These are phyloP conservation scores for Nicotiana benthamiana DNA, from an alignment of 257 asterid species.

Conservation along the genomic window DNA sequence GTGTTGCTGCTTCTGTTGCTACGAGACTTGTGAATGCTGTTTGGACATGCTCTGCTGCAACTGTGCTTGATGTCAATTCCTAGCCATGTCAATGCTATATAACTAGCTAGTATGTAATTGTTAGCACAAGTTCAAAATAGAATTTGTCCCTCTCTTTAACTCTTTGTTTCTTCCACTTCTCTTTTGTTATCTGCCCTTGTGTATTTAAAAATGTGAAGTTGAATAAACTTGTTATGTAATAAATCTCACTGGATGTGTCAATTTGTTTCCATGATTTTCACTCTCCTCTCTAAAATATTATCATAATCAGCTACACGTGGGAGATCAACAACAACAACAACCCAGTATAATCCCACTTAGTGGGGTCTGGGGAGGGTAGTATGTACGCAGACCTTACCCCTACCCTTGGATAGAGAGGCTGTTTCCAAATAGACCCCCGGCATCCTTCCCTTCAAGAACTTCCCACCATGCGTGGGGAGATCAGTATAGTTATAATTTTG, in stretches of 20 bases:
- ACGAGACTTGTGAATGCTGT: slow-evolving; percentile 32
- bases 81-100: background rate
- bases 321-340: too few species aligned
- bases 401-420: too few species aligned
- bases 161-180: background rate
- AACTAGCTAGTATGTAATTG: background rate
- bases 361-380: too few species aligned
- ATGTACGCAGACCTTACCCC: too few species aligned
- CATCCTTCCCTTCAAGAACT: too few species aligned
- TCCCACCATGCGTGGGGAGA: too few species aligned
- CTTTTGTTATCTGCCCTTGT: background rate
- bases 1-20: slow-evolving; percentile 38
- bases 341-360: too few species aligned
- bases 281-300: background rate
- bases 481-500: background rate
- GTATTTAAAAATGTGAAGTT: background rate
- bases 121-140: background rate
- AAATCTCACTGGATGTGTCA: background rate
- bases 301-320: background rate
- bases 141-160: background rate
- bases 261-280: background rate
- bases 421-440: too few species aligned
- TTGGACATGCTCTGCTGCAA: slow-evolving; percentile 25
- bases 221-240: background rate
- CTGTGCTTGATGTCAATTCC: slow-evolving; percentile 9